These are phyloP conservation scores for Pseudocercospora vitis DNA, from an alignment of 2,329 filamentous ascomycete species.

Conservation along the genomic window DNA sequence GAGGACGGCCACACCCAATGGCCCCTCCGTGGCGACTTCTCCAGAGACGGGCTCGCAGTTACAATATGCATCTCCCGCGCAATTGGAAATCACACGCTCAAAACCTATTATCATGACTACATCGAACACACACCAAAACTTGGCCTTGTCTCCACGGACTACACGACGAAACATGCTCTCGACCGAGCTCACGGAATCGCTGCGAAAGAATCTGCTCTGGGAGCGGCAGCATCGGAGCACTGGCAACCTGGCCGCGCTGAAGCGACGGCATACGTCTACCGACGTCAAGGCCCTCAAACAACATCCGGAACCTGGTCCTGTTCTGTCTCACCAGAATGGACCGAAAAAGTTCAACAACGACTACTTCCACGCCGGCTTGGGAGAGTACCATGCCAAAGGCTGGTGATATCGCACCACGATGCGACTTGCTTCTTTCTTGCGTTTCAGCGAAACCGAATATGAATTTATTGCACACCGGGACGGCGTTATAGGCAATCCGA, in stretches of 20 bases:
- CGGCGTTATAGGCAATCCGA: conserved; percentile 8
- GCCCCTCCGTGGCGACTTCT: conserved; percentile 62
- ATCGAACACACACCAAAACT: conserved; percentile 61
- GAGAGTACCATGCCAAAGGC: conserved; percentile 80
- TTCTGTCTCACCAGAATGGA: conserved; percentile 33
- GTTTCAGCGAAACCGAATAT: conserved; percentile 29
- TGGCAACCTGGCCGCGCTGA: conserved; percentile 82
- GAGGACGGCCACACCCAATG: conserved; percentile 69
- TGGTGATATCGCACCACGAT: conserved; percentile 58
- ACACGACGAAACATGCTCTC: conserved; percentile 94
- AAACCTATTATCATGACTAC: conserved; percentile 79
- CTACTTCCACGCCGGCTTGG: conserved; percentile 79
- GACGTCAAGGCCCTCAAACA: conserved; percentile 87
- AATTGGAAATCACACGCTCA: conserved; percentile 54
- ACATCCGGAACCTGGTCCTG: conserved; percentile 67
- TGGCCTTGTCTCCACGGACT: conserved; percentile 81
- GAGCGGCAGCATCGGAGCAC: conserved; percentile 93
- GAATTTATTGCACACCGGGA: conserved; percentile 17
- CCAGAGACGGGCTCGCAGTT: conserved; percentile 44
- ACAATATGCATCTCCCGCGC: conserved; percentile 33
- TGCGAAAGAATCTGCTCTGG: conserved; percentile 88
- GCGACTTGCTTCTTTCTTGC: conserved; percentile 28
- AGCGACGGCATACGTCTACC: conserved; percentile 85
- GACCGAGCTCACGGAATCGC: conserved; percentile 88
- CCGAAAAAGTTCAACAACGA: conserved; percentile 74